Evolutionary conservation across 768 basidiomycete genomes (phyloP).

Genomic region (Chlorophyllum brunneum): DNA sequence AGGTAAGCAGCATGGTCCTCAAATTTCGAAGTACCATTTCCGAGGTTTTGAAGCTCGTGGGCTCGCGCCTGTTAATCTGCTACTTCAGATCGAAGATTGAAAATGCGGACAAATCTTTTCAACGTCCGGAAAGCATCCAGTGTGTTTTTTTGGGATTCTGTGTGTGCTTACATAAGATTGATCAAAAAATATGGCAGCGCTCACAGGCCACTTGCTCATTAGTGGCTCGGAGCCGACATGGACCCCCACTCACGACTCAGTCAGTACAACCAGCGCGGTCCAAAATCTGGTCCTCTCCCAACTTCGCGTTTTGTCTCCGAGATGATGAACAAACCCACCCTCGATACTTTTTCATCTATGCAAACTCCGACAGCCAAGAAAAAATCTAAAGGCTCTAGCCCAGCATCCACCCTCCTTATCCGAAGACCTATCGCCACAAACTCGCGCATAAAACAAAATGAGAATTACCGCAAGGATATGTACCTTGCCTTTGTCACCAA

Average conservation of each 20-base stretch:
- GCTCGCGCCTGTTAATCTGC: no score
- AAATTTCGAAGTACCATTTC: neutral
- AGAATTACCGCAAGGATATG: slow-evolving; percentile 76
- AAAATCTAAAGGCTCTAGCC: slow-evolving; percentile 24
- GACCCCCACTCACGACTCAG: slow-evolving; percentile 74
- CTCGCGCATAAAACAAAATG: slow-evolving; percentile 72
- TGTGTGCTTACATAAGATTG: slow-evolving; percentile 22
- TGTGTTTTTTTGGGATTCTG: neutral
- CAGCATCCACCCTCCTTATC: slow-evolving; percentile 23
- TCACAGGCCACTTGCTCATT: neutral
- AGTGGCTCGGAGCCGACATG: slow-evolving; percentile 38
- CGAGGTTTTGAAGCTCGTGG: no score
- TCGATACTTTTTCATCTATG: slow-evolving; percentile 16
- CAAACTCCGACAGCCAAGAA: slow-evolving; percentile 42
- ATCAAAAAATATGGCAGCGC: slow-evolving; percentile 5
- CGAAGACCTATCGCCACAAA: slow-evolving; percentile 73
- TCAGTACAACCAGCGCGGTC: slow-evolving; percentile 71
- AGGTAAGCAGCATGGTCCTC: neutral
- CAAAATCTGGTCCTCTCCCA: slow-evolving; percentile 58
- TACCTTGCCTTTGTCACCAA: slow-evolving; percentile 81
- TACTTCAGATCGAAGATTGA: no score
- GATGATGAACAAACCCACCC: slow-evolving; percentile 23
- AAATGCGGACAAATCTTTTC: no score
- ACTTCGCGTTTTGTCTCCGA: slow-evolving; percentile 39
- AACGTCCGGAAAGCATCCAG: neutral